Evolutionary conservation across 805 yeast genomes (phyloP), one percentile per base, ranked within the genome.

Genomic region (Zygoascus tannicola): DNA sequence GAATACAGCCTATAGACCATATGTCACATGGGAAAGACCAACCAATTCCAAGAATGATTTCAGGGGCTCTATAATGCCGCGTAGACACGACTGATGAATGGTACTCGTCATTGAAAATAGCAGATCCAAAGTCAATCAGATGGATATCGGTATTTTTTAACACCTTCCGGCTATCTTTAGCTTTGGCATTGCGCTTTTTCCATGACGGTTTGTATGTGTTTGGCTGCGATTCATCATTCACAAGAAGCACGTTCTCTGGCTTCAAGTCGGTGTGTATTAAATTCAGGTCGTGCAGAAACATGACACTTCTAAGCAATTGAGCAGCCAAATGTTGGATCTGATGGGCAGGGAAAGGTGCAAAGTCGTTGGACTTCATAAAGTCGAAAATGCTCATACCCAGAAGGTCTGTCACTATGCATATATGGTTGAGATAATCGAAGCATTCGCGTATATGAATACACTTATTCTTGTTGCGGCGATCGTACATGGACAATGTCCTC

Each of bases 21-120:
- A 90, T 69, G 61, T 92, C 99, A 62, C 97, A 90, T 1, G 97
- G 94, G 55, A 75, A 87, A 5, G 95, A 83, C 97, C 98, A 92
- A 16, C 97, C 96, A n/a, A 76, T 72, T 1, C 96, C 96, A 23
- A 92, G 65, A 1, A 90, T 86, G 50, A 92, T 87, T 60, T 92
- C 98, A 0, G 98, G 98, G 0, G 98, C 98, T 43, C 98, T 69
- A 62, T 92, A 92, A 63, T 92, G 98, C 40, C 99, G 72, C 1
- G 99, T 92, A 5, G 95, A 85, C 8, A 92, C 95, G 14, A 92
- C 79, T 18, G 83, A 77, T 3, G 94, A 80, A 68, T 92, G 99
- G 59, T 84, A 87, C 65, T 92, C 97, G 63, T 88, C 94, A 54
- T 84, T 75, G 56, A 92, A 92, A 3, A 94, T 80, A 0, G 98